These are phyloP conservation scores for Xerocomellus amylosporus DNA, from an alignment of 768 basidiomycete species.

Conservation along the genomic window DNA sequence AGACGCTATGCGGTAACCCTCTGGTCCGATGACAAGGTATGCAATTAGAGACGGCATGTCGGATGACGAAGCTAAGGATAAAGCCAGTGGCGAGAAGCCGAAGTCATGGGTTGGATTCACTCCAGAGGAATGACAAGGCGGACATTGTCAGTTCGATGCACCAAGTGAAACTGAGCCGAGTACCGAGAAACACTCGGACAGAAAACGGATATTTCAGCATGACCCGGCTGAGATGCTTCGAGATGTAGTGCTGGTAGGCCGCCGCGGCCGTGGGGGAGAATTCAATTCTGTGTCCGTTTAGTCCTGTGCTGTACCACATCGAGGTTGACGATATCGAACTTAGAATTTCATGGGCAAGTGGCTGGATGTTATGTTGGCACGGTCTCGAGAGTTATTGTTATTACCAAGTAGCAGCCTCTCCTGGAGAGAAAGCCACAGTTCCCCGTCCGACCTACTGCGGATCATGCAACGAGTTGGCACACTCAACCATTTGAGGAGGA, in stretches of 20 bases:
- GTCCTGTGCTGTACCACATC: not conserved
- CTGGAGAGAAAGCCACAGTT: too few species aligned
- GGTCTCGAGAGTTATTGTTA: not conserved
- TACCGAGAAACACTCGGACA: not conserved
- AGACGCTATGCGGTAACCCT: not conserved
- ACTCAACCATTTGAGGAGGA: too few species aligned
- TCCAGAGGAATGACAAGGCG: not conserved
- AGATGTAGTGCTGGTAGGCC: not conserved
- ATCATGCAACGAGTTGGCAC: too few species aligned
- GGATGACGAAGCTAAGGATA: not conserved
- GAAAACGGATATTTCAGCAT: too few species aligned
- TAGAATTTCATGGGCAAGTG: too few species aligned
- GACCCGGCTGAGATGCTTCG: not conserved
- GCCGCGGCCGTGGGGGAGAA: not conserved
- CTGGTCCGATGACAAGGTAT: not conserved
- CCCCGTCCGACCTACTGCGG: too few species aligned
- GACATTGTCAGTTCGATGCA: not conserved
- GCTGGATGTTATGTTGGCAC: too few species aligned
- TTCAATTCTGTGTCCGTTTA: not conserved
- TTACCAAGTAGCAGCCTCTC: not conserved
- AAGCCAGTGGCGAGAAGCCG: not conserved
- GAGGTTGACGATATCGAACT: not conserved
- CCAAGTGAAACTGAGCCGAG: not conserved
- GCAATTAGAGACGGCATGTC: not conserved
- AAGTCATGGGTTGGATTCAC: not conserved